Evolutionary conservation across 768 basidiomycete species (phyloP).

Genomic region (Mycena vitilis): DNA sequence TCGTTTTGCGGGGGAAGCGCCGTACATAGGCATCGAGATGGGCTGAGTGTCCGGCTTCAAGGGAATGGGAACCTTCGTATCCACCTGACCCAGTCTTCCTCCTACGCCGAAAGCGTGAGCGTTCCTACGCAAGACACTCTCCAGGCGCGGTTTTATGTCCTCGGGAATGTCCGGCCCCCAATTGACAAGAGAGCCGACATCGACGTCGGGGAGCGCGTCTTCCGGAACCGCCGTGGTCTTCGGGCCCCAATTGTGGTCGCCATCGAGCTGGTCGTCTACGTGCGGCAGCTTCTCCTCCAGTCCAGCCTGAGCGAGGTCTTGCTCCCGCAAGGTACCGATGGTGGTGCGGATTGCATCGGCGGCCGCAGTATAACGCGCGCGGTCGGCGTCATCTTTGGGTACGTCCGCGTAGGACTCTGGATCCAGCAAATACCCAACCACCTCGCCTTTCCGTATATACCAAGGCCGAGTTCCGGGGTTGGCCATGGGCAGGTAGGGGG

Average conservation of each 20-base stretch:
- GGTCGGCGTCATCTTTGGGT: conserved; percentile 13
- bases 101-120: too few species aligned
- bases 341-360: conserved; percentile 21
- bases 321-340: conserved; percentile 4
- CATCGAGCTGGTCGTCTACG: conserved; percentile 10
- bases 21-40: too few species aligned
- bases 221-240: conserved; percentile 41
- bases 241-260: conserved; percentile 36
- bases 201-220: too few species aligned
- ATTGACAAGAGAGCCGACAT: too few species aligned
- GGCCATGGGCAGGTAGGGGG: conserved; percentile 32
- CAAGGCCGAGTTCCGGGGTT: conserved; percentile 28
- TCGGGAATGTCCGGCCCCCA: too few species aligned
- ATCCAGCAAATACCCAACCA: conserved; percentile 26
- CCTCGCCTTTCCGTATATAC: conserved; percentile 29
- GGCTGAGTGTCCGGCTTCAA: too few species aligned
- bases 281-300: background rate
- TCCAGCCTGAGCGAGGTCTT: background rate
- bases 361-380: background rate
- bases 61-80: too few species aligned
- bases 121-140: too few species aligned
- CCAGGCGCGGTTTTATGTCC: too few species aligned
- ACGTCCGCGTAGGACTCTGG: conserved; percentile 21
- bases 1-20: too few species aligned
- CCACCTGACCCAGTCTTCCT: too few species aligned